Conservation (phyloP, 139 green algal species). For the Desmodesmus armatus region DNA sequence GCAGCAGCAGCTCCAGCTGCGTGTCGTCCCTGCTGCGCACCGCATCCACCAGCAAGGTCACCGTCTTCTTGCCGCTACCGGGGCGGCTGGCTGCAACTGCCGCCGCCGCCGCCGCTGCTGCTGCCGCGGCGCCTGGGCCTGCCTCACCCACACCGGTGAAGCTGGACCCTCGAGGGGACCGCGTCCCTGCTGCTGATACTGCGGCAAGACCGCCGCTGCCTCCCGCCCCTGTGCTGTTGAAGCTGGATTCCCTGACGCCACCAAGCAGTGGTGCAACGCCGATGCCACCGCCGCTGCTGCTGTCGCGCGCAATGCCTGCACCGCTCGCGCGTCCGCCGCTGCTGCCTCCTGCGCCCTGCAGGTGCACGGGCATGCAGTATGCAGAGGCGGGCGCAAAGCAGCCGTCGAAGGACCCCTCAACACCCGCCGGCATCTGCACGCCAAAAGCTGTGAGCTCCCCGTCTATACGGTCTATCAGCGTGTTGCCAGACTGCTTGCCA, state of each 20-base stretch:
- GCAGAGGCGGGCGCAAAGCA: no score
- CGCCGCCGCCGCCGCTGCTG: neutral
- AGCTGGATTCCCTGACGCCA: neutral
- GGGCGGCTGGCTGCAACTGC: constrained; percentile 1
- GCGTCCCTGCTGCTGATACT: neutral
- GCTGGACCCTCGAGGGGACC: neutral
- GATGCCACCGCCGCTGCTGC: neutral
- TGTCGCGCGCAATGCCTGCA: neutral
- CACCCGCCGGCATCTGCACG: neutral
- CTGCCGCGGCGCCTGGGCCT: neutral
- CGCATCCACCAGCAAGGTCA: constrained; percentile 61
- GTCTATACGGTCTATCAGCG: neutral
- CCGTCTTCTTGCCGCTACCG: constrained; percentile 42
- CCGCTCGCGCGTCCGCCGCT: neutral
- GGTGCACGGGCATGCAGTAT: no score
- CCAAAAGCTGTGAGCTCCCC: neutral
- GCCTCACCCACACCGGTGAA: neutral
- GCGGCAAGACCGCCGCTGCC: neutral
- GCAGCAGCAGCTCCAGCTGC: constrained; percentile 44
- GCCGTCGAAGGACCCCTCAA: no score
- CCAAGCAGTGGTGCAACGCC: neutral
- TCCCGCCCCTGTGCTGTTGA: neutral
- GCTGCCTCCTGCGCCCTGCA: neutral
- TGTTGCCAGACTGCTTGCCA: neutral
- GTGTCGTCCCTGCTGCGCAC: constrained; percentile 57